Base-by-base conservation (phyloP, 2,329 filamentous ascomycete genomes). In the Phyllosticta citrichinensis region DNA sequence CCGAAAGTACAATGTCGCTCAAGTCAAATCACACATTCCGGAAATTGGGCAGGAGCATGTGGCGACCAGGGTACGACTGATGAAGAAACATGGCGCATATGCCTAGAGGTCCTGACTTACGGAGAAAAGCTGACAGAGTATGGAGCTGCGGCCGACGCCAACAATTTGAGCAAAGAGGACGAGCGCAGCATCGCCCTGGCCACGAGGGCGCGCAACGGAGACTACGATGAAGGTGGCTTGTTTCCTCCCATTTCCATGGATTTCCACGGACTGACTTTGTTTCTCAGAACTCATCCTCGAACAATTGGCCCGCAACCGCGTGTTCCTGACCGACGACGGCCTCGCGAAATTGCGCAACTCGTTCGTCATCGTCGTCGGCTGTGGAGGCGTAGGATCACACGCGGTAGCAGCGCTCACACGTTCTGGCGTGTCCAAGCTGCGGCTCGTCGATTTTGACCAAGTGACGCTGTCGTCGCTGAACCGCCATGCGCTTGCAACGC, bases 401-500 rank as follows among this genome's bases (percentile, higher is more conserved):
- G 92, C 90, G 64, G 84, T 87, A 4, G 87, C 92, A 1, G 87
- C 94, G 3, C 84, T 99, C 30, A 88, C 91, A 5, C 87, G 94
- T 30, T 96, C 92, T 0, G 94, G 94, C 33, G 91, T 96, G 52
- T 87, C 88, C n/a, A 87, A 86, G 67, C 81, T 99, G 60, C 87
- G 94, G 0, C 82, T 99, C 47, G 85, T 99, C 66, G 94, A 99
- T 74, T 99, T 99, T 72, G 94, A 99, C 73, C 94, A 99, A 80
- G 93, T 99, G 35, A 96, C 92, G 0, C 80, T 99, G 53, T 96
- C 90, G 65, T 96, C 91, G 2, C 78, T 99, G 60, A 99, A 99
- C 74, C 81, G 94, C n/a, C 94, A 99, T 75, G 91, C 94, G 9
- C 87, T 99, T 1, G 94, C 94, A 5, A 97, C 93, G 0, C 80